Evolutionary conservation across 2,329 filamentous ascomycete genomes (phyloP), one percentile per base, ranked within the genome.

Genomic region (Geosmithia flava): DNA sequence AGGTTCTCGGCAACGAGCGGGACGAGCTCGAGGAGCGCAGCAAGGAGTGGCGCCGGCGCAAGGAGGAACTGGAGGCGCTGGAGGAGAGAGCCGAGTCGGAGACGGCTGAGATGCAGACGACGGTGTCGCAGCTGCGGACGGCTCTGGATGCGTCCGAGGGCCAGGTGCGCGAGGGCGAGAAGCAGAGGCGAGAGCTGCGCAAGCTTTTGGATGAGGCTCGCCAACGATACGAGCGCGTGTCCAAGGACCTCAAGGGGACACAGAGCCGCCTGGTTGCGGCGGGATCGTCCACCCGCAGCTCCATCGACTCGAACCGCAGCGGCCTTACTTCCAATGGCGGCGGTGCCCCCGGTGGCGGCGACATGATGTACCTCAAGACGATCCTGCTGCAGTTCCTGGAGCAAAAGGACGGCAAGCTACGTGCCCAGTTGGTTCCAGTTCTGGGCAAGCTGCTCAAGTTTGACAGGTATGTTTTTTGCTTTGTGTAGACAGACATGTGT

Each of bases 71-170:
- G 1, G 88, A 96, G 63, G 72, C 75, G 11, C 71, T 78, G 16
- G 78, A 85, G 41, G 76, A 81, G 52, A 80, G 80, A 53, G 81
- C 87, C 0, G 75, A 74, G 3, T 79, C 82, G 42, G 91, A 97
- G 62, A 74, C 84, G 1, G 74, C 75, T 3, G 89, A 95, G 55
- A 77, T 90, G 57, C 81, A 84, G 29, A 69, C 78, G 7, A 86
- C 89, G 0, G 88, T 95, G 68, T 73, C 79, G 7, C 83, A 87
- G 54, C 72, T 98, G 30, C 81, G 86, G 2, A 76, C 87, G 50
- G 82, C 89, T 0, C 72, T 98, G 1, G 90, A 97, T 55, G 86
- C 87, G 45, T 91, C 85, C 37, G 93, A 98, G 66, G 81, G 78
- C 59, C 87, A 95, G 63, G 80, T 86, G 0, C 77, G 81, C 29